Percentiles rank a stretch among this genome's conserved stretches.
These are phyloP conservation scores for Aspergillus neotritici DNA, from an alignment of 2,329 filamentous ascomycete species.

Conservation along the genomic window DNA sequence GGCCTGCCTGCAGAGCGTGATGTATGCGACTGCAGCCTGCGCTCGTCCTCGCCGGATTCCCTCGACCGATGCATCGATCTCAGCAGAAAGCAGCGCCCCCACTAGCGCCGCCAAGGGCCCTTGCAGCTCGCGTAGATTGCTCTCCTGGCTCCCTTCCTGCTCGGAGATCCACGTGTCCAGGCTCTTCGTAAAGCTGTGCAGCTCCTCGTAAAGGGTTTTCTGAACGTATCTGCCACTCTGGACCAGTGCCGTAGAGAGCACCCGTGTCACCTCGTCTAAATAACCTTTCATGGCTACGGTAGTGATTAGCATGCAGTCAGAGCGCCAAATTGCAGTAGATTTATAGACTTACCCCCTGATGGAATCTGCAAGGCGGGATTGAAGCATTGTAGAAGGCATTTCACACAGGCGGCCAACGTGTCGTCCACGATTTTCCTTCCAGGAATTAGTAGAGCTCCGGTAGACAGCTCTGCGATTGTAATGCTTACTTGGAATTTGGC, in stretches of 20 bases:
- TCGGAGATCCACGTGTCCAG: conserved; percentile 22
- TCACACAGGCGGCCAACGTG: conserved; percentile 35
- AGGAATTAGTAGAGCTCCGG: not conserved
- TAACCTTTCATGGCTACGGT: conserved; percentile 27
- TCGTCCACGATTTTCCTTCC: conserved; percentile 26
- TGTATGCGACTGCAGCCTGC: conserved; percentile 30
- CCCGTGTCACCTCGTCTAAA: conserved; percentile 23
- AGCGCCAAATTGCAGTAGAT: conserved; percentile 4
- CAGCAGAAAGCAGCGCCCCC: conserved; percentile 25
- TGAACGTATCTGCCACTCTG: conserved; percentile 32
- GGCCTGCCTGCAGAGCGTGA: conserved; percentile 21
- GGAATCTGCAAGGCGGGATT: conserved; percentile 23
- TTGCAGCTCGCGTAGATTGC: conserved; percentile 21
- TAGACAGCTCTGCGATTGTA: not conserved
- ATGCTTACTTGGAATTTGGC: conserved; percentile 33
- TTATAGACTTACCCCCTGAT: conserved; percentile 23
- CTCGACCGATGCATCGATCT: conserved; percentile 33
- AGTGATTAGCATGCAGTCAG: conserved; percentile 19
- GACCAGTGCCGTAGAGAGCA: conserved; percentile 26
- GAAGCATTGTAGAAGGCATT: conserved; percentile 36
- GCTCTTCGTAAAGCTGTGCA: conserved; percentile 29
- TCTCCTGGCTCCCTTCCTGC: conserved; percentile 3
- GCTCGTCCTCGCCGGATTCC: conserved; percentile 34
- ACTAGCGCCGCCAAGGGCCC: conserved; percentile 24
- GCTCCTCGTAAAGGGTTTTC: conserved; percentile 30